Percentiles rank a stretch among this genome's conserved stretches.
Conservation (phyloP, 345 rosid species). For the Melaleuca quinquenervia region DNA sequence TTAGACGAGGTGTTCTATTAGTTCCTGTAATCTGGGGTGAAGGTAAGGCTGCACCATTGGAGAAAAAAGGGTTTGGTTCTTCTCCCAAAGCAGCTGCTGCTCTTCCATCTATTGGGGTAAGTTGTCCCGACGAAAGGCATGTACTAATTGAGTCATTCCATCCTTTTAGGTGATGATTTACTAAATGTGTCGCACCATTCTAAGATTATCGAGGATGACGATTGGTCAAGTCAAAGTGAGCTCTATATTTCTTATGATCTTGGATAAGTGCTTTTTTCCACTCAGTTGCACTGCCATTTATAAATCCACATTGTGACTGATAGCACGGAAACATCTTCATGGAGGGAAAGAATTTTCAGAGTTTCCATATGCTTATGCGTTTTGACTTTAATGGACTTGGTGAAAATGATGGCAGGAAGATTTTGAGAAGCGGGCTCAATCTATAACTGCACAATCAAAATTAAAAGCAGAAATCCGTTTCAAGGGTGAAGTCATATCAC, state of each 20-base stretch:
- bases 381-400: not conserved
- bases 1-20: conserved; percentile 76
- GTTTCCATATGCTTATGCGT: not conserved
- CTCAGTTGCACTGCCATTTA: not conserved
- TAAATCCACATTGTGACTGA: not conserved
- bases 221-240: not conserved
- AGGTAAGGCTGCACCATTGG: conserved; percentile 37
- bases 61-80: conserved; percentile 82
- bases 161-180: not conserved
- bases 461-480: conserved; percentile 83
- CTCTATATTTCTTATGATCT: not conserved
- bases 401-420: conserved; percentile 50
- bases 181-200: not conserved
- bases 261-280: not conserved
- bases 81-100: conserved; percentile 43
- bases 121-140: not conserved
- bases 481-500: conserved; percentile 63
- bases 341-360: not conserved
- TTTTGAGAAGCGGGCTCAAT: conserved; percentile 74
- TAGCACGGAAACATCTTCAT: not conserved
- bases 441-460: conserved; percentile 69
- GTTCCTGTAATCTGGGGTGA: conserved; percentile 86
- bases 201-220: not conserved
- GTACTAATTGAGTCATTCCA: not conserved
- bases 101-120: conserved; percentile 91